phyloP scores from a whole-genome alignment of 257 asterid genomes.

The Solanum chmielewskii region DNA sequence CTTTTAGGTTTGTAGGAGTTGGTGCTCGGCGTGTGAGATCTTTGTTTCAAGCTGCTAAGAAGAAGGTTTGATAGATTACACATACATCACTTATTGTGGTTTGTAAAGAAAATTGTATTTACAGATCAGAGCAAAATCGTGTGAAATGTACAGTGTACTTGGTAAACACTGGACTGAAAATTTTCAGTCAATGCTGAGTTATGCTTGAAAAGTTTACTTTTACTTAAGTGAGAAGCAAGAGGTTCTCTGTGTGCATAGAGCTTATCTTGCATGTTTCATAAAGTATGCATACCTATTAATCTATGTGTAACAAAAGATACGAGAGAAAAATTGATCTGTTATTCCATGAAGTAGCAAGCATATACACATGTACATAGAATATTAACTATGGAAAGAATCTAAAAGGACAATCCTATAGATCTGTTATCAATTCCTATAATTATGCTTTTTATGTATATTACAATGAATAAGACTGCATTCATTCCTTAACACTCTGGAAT shows the following conservation, averaged over 20 bases:
- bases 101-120: background rate
- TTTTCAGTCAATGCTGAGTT: background rate
- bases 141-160: background rate
- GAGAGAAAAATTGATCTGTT: background rate
- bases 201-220: background rate
- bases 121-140: background rate
- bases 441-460: background rate
- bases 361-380: background rate
- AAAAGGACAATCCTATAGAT: background rate
- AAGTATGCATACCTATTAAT: background rate
- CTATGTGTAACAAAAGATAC: background rate
- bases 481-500: background rate
- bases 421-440: background rate
- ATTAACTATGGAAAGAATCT: background rate
- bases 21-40: constrained; percentile 99
- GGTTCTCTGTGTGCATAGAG: background rate
- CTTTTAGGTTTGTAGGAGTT: constrained; percentile 89
- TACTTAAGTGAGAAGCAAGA: background rate
- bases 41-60: constrained; percentile 95
- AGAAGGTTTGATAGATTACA: constrained; percentile 40
- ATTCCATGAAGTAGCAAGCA: background rate
- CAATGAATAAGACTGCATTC: background rate
- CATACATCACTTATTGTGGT: background rate
- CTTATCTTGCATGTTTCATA: background rate
- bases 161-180: background rate